phyloP scores from a whole-genome alignment of 164 flowering plant species.

The Magnolia sinica region DNA sequence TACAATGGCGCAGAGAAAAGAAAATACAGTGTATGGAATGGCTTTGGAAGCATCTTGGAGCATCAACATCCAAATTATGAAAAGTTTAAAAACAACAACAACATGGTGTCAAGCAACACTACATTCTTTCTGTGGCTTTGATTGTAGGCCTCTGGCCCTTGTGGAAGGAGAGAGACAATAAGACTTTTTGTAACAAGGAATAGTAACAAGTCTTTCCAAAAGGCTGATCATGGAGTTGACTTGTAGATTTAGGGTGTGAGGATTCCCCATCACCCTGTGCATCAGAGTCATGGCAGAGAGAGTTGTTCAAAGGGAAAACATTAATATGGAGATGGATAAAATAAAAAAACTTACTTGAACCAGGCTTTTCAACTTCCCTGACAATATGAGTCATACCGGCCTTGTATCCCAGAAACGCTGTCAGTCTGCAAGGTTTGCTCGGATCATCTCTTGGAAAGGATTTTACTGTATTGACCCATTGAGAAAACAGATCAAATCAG shows the following conservation, averaged over 20 bases:
- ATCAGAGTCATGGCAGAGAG: neutral
- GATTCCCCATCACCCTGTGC: neutral
- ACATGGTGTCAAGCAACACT: too few relatives aligned
- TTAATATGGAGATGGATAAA: neutral
- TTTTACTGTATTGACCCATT: conserved; percentile 46
- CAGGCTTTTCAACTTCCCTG: conserved; percentile 69
- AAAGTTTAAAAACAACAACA: too few relatives aligned
- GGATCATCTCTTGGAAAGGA: conserved; percentile 72
- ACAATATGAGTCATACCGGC: conserved; percentile 82
- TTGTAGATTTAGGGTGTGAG: neutral
- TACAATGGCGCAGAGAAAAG: neutral
- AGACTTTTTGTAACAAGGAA: too few relatives aligned
- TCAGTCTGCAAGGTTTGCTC: conserved; percentile 52
- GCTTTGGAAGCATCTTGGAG: neutral
- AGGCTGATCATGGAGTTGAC: neutral
- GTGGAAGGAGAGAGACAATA: too few relatives aligned
- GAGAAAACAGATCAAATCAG: neutral
- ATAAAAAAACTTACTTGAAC: conserved; percentile 48
- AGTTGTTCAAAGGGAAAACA: neutral
- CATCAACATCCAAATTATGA: too few relatives aligned
- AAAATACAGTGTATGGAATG: neutral
- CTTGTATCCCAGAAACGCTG: conserved; percentile 71
- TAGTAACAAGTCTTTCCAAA: neutral
- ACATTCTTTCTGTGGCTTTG: too few relatives aligned
- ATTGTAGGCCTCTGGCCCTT: too few relatives aligned